phyloP scores from a whole-genome alignment of 495 filamentous ascomycete species.

The Annulohypoxylon moriforme region DNA sequence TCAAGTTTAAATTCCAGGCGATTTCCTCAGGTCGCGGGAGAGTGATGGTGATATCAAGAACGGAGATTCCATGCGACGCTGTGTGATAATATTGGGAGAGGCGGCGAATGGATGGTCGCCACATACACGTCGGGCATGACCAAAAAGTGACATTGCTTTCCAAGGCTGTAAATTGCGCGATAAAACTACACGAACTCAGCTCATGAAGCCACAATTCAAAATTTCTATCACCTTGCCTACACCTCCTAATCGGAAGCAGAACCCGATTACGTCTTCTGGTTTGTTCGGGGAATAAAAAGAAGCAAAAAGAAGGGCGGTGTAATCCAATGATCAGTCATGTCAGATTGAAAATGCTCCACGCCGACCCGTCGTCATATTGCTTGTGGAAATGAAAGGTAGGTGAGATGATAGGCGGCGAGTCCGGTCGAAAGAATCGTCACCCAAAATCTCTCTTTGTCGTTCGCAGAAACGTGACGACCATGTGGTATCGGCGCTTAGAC shows the following conservation, averaged over 20 bases:
- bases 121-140: conserved; percentile 30
- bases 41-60: neutral
- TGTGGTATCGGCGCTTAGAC: conserved; percentile 7
- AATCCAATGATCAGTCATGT: conserved; percentile 4
- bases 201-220: neutral
- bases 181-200: neutral
- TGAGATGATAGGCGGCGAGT: neutral
- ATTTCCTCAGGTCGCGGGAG: neutral
- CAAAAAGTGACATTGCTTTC: conserved; percentile 20
- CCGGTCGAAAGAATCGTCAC: neutral
- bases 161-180: neutral
- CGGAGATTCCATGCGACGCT: conserved; percentile 4
- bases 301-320: conserved; percentile 14
- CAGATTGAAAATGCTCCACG: conserved; percentile 11
- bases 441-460: neutral
- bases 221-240: conserved; percentile 4
- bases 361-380: neutral
- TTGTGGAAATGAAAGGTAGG: conserved; percentile 15
- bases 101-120: conserved; percentile 30
- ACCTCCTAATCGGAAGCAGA: conserved; percentile 1
- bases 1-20: neutral
- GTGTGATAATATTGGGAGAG: neutral
- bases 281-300: conserved; percentile 27
- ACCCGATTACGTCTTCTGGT: neutral
- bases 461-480: conserved; percentile 8